A percentile compares a stretch with the other conserved stretches of the same genome.
Conservation (phyloP, 371 early-diverging fungal species). For the Rhizopus microsporus region DNA sequence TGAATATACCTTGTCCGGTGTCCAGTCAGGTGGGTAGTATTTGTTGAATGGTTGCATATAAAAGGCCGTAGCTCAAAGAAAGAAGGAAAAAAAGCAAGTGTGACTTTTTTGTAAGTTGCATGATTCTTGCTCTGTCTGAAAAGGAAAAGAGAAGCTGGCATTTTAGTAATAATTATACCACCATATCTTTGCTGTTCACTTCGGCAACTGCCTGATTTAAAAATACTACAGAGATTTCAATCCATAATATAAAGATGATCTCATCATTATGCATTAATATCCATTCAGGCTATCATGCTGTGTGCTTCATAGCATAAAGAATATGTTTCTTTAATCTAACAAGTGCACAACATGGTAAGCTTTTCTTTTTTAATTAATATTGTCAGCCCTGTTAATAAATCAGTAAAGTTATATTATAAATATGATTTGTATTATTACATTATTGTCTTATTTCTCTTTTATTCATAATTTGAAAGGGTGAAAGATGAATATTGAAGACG, state of each 20-base stretch:
- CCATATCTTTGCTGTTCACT: too few species aligned
- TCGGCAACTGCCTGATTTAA: too few species aligned
- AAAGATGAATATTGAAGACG: too few species aligned
- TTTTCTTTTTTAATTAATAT: background rate
- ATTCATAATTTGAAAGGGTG: too few species aligned
- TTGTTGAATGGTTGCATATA: constrained; percentile 72
- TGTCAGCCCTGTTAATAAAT: background rate
- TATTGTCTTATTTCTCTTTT: too few species aligned
- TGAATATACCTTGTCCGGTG: constrained; percentile 60
- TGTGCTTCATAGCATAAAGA: background rate
- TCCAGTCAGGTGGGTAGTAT: constrained; percentile 77
- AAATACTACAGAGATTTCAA: constrained; percentile 3
- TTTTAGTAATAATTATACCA: too few species aligned
- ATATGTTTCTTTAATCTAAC: constrained; percentile 1
- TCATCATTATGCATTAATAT: background rate
- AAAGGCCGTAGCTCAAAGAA: background rate
- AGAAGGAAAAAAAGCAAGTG: background rate
- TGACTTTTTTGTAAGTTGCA: too few species aligned
- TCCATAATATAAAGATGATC: background rate
- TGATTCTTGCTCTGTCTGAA: too few species aligned
- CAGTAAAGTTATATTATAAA: background rate
- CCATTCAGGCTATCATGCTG: constrained; percentile 7
- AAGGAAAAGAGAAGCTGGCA: too few species aligned
- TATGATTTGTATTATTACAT: too few species aligned
- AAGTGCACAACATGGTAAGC: constrained; percentile 7